Base-by-base conservation (phyloP, 2,329 filamentous ascomycete species). In the Xylaria sp. region DNA sequence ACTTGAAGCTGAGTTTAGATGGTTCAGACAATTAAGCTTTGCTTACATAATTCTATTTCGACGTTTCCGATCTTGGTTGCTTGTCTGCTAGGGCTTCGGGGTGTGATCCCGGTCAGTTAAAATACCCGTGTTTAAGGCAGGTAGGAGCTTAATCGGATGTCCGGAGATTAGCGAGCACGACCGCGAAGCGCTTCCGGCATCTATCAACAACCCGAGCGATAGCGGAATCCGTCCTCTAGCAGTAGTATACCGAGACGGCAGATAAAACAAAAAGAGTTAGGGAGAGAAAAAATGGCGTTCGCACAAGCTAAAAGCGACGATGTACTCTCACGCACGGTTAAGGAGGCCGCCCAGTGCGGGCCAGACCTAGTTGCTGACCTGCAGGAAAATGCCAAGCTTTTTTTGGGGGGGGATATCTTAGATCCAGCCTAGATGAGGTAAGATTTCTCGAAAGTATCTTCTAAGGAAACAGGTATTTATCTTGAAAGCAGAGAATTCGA, bases 361-460 rank as follows among this genome's bases (percentile, higher is more conserved):
- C 28, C 18, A 7, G 13, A 20, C 51, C 51, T 34, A n/a, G 28
- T 54, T 37, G 28, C 28, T 55, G 52, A 52, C 52, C 18, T 50
- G 51, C 39, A 64, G 23, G 59, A 41, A 54, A 54, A n/a, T 31
- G 52, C 52, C 54, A 57, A 64, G 62, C 28, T 12, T 56, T 64
- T 48, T 55, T 4, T 2, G 25, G n/a, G n/a, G n/a, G n/a, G n/a
- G n/a, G n/a, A 34, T 20, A 10, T 20, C 18, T 3, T 34, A 1
- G 15, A 15, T 54, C 51, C 34, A 4, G 34, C 10, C 51, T 54
- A n/a, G 28, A 54, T 54, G 28, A 34, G 34, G 20, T 28, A 18
- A 34, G 50, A 54, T 31, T 54, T 54, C 13, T 15, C 15, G 20
- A 12, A 18, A 54, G 52, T 37, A 37, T 18, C 28, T 28, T 28